Evolutionary conservation across 2,329 filamentous ascomycete species (phyloP).

Genomic region (Xylaria sp.): DNA sequence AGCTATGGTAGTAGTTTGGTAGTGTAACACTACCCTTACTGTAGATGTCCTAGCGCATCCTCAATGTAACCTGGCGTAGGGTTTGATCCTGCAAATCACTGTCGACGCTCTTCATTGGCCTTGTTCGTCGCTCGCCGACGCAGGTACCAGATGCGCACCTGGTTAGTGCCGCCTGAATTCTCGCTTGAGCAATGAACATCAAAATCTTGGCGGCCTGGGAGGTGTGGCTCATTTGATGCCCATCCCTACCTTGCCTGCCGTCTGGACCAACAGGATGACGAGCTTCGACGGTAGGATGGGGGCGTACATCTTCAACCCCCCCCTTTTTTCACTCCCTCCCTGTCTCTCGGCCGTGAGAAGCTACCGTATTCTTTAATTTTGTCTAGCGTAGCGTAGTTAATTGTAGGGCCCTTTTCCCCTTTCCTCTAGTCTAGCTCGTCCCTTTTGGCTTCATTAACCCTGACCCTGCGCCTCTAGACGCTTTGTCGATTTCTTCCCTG

Average conservation of each 20-base stretch:
- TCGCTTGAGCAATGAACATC: slow-evolving; percentile 14
- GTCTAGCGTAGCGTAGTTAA: slow-evolving; percentile 22
- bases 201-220: slow-evolving; percentile 27
- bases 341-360: slow-evolving; percentile 34
- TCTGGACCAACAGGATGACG: slow-evolving; percentile 30
- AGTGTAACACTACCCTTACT: slow-evolving; percentile 17
- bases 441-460: slow-evolving; percentile 32
- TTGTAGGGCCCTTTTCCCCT: slow-evolving; percentile 18
- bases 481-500: slow-evolving; percentile 42
- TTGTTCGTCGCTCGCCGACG: slow-evolving; percentile 38
- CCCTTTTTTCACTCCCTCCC: slow-evolving; percentile 39
- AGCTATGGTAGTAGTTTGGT: not conserved
- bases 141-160: slow-evolving; percentile 42
- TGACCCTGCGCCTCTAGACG: slow-evolving; percentile 32
- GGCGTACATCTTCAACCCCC: slow-evolving; percentile 31
- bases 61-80: slow-evolving; percentile 26
- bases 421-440: slow-evolving; percentile 15
- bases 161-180: slow-evolving; percentile 21
- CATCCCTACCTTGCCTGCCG: slow-evolving; percentile 26
- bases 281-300: slow-evolving; percentile 17
- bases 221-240: slow-evolving; percentile 30
- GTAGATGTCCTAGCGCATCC: slow-evolving; percentile 26
- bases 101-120: slow-evolving; percentile 33
- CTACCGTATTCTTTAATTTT: slow-evolving; percentile 42
- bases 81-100: slow-evolving; percentile 34